Base-by-base conservation (phyloP, 164 flowering plant species). In the Tinospora cordifolia region DNA sequence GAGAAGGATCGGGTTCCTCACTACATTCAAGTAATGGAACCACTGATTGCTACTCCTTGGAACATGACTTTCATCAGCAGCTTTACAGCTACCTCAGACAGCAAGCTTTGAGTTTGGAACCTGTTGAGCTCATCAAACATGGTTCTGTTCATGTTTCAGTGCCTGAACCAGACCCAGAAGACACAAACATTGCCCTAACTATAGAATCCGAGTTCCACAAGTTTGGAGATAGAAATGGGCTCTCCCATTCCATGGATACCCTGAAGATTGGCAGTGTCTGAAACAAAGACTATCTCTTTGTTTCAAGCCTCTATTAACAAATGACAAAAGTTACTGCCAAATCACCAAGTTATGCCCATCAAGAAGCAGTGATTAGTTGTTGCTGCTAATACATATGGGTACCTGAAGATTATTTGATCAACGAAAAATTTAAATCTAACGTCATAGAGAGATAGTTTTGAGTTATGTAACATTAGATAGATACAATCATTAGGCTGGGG, bases 21-120 rank as follows among this genome's bases (percentile, higher is more conserved):
- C 73, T 80, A n/a, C 77, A 77, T 75, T 79, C 80, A 40, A 76
- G 65, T 13, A 21, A 40, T 39, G 86, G 70, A 65, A 40, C 47
- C 13, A 80, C 69, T 1, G 82, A 80, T 62, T 89, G 93, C 78
- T 90, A 72, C 76, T 85, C 93, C 21, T 74, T 86, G 71, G 98
- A 90, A 72, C 91, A 90, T 70, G 81, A 83, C 15, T 92, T 92
- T 68, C 98, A 89, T 75, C 93, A 86, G 79, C 80, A 87, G 77
- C 83, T 88, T 39, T 92, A 92, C 72, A 69, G 79, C 76, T 87
- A 86, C 80, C 83, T 87, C 62, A 87, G 82, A 78, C 81, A 87
- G 77, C 90, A 89, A 76, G 67, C 84, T 6, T 21, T 41, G 64
- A 72, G 36, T 11, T 9, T 22, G 6, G 74, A 77, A 70, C 73